A percentile compares a stretch with the other conserved stretches of the same genome.
Evolutionary conservation across 2,329 filamentous ascomycete species (phyloP).

Genomic region (Huntiella omanensis): DNA sequence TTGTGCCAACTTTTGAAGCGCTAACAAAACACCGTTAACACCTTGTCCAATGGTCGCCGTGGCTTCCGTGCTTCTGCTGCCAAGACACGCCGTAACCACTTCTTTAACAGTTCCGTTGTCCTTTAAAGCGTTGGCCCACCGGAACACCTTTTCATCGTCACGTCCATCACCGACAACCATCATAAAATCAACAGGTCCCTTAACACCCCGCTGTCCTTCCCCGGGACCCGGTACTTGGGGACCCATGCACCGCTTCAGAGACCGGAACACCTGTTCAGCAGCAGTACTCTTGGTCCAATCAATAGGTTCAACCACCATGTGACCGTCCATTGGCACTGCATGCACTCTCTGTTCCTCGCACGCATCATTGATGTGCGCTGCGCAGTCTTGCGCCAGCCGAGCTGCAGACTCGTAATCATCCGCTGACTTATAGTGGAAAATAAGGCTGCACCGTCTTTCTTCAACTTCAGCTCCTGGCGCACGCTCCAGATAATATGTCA

Average conservation of each 20-base stretch:
- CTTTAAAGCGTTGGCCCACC: slow-evolving; percentile 70
- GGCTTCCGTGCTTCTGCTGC: slow-evolving; percentile 75
- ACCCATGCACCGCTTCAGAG: slow-evolving; percentile 25
- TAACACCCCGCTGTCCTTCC: slow-evolving; percentile 10
- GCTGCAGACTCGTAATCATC: slow-evolving; percentile 35
- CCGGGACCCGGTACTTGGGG: slow-evolving; percentile 14
- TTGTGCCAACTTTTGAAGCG: slow-evolving; percentile 24
- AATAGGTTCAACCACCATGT: slow-evolving; percentile 66
- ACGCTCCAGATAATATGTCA: slow-evolving; percentile 78
- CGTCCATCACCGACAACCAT: slow-evolving; percentile 80
- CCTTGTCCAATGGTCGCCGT: slow-evolving; percentile 73
- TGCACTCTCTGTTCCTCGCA: slow-evolving; percentile 70
- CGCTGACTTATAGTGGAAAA: slow-evolving; percentile 14
- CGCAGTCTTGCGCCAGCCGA: slow-evolving; percentile 73
- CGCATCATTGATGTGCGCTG: slow-evolving; percentile 86
- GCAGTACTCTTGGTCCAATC: slow-evolving; percentile 81
- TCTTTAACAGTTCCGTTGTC: slow-evolving; percentile 40
- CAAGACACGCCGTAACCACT: slow-evolving; percentile 72
- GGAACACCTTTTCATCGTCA: slow-evolving; percentile 85
- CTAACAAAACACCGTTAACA: slow-evolving; percentile 52
- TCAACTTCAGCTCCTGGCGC: slow-evolving; percentile 78
- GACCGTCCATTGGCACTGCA: slow-evolving; percentile 62
- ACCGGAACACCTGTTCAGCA: slow-evolving; percentile 51
- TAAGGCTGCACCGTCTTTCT: slow-evolving; percentile 75
- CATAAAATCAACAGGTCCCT: slow-evolving; percentile 52